Conservation (phyloP, 345 rosid species). For the Eucalyptus sp. region DNA sequence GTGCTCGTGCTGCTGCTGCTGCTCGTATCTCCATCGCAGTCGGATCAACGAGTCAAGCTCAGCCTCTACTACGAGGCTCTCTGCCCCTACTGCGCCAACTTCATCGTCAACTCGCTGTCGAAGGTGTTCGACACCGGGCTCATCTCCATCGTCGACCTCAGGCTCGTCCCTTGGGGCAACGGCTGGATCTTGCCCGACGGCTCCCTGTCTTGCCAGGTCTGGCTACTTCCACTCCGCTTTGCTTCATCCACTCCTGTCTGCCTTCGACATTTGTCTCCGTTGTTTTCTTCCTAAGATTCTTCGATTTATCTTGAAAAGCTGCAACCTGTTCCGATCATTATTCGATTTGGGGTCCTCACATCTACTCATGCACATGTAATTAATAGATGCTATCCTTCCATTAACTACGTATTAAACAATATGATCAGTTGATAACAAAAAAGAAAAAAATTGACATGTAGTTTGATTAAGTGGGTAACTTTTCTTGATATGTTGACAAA, state of each 20-base stretch:
- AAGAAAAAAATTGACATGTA: background rate
- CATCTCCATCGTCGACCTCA: conserved; percentile 53
- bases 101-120: conserved; percentile 57
- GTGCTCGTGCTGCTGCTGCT: background rate
- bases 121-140: conserved; percentile 47
- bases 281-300: background rate
- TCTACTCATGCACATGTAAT: background rate
- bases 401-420: background rate
- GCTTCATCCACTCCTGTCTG: background rate
- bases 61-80: conserved; percentile 71
- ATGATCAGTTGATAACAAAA: background rate
- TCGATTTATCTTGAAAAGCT: background rate
- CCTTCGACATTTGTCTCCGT: background rate
- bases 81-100: conserved; percentile 64
- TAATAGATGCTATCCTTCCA: background rate
- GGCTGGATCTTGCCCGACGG: conserved; percentile 23
- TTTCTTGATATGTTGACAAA: background rate
- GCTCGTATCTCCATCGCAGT: background rate
- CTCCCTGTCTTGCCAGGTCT: conserved; percentile 61
- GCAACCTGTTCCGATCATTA: background rate
- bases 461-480: background rate
- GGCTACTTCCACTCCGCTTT: background rate
- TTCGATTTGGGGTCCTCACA: background rate
- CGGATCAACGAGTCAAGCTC: conserved; percentile 25
- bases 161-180: conserved; percentile 83